Evolutionary conservation across 2,329 filamentous ascomycete species (phyloP), one percentile per base, ranked within the genome.

Genomic region (Aspergillus fischeri): DNA sequence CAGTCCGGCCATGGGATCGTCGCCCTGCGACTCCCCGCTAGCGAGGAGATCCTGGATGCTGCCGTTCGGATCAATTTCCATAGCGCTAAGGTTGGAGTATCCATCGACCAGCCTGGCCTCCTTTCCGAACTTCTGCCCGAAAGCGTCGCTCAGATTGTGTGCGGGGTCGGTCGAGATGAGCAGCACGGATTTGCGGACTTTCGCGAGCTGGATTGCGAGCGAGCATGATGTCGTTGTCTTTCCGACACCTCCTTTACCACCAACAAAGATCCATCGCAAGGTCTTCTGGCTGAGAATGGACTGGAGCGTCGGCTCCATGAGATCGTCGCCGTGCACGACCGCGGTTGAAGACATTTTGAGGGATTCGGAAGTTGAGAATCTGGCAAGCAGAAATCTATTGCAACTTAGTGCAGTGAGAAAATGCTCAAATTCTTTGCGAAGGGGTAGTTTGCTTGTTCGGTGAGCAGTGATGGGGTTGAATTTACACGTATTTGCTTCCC

Each of bases 151-250:
- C 62, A 99, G 83, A 79, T 99, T 99, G 83, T 99, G 94, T 53
- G 94, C 94, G 53, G 94, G 94, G 77, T 99, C 94, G 68, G 94
- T 99, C 42, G 92, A 97, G 79, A 99, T 99, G 74, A 99, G 88
- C 57, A 99, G 86, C 60, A 99, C 94, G 60, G 90, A 96, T 78
- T 93, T 93, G 77, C 94, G 91, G 68, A 92, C 91, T 77, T 89
- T 92, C 69, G 94, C 92, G 64, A 99, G 90, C 78, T 99, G 94
- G 73, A 99, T 97, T 63, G 94, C 94, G 63, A 99, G 89, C 9
- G 93, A 97, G 79, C 94, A 99, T 7, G 93, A 97, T 17, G 94
- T 99, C n/a, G 94, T 99, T 28, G 94, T 99, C 82, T 99, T 99
- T 75, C 94, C 94, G 49, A 99, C 94, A 73, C 94, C 94, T 70